Evolutionary conservation across 768 basidiomycete species (phyloP).

Genomic region (Termitomyces eurrhizus): DNA sequence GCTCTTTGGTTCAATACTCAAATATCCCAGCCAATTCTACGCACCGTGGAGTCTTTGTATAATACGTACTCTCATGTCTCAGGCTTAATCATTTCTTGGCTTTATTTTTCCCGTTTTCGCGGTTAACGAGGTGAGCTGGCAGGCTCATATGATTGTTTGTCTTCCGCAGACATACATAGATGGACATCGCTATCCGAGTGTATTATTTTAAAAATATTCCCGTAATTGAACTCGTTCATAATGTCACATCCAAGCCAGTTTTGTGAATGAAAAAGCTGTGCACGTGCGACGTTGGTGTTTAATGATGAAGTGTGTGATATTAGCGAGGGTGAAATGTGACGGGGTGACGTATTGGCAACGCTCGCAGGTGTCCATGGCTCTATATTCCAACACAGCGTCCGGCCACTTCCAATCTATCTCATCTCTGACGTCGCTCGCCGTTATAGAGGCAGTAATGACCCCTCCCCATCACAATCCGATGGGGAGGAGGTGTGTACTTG

Average conservation of each 20-base stretch:
- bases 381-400: constrained; percentile 30
- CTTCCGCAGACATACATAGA: neutral
- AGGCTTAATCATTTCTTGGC: neutral
- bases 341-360: too few species aligned
- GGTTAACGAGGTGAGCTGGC: neutral
- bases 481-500: constrained; percentile 57
- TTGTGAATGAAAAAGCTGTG: constrained; percentile 1
- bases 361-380: too few species aligned
- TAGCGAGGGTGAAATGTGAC: constrained; percentile 4
- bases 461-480: constrained; percentile 66
- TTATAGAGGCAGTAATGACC: constrained; percentile 63
- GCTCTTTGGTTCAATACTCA: constrained; percentile 7
- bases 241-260: neutral
- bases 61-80: neutral
- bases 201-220: neutral
- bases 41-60: constrained; percentile 5
- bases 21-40: constrained; percentile 1
- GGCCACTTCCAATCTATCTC: constrained; percentile 90
- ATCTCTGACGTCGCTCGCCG: constrained; percentile 80
- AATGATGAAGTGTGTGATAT: neutral
- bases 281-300: neutral
- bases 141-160: neutral
- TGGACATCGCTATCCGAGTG: constrained; percentile 11
- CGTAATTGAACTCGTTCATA: constrained; percentile 1
- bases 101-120: neutral